Evolutionary conservation across 768 basidiomycete species (phyloP).

Genomic region (Mycena amicta): DNA sequence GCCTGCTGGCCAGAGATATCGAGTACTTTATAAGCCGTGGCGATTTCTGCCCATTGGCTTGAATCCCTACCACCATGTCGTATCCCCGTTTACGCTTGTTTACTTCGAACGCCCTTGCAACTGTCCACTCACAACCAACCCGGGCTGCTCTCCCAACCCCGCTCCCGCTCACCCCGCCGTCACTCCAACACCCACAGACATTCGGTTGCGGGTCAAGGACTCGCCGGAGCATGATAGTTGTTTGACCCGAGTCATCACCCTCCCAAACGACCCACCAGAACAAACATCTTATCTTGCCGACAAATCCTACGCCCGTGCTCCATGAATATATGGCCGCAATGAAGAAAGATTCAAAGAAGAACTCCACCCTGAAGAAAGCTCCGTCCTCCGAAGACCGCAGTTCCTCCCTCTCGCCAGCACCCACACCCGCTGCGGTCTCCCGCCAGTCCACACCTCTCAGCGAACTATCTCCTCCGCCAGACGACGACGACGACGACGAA

Average conservation of each 20-base stretch:
- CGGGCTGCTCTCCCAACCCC: neutral
- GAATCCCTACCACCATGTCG: neutral
- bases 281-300: slow-evolving; percentile 45
- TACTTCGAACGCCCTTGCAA: neutral
- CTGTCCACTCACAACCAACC: neutral
- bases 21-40: neutral
- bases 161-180: neutral
- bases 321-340: slow-evolving; percentile 5
- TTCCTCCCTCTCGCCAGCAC: slow-evolving; percentile 61
- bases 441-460: slow-evolving; percentile 74
- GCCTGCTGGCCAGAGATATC: neutral
- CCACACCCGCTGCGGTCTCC: slow-evolving; percentile 40
- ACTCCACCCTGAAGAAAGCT: slow-evolving; percentile 23
- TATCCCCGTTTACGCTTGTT: neutral
- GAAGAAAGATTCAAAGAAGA: slow-evolving; percentile 16
- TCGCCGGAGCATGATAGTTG: neutral
- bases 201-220: neutral
- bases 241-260: slow-evolving; percentile 20
- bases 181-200: neutral
- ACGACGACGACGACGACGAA: slow-evolving; percentile 52
- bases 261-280: slow-evolving; percentile 38
- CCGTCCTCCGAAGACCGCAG: slow-evolving; percentile 45
- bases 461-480: slow-evolving; percentile 71
- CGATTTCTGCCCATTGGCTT: neutral
- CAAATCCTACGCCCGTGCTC: slow-evolving; percentile 27